phyloP scores from a whole-genome alignment of 441 rosid genomes.

The Omphalea diandra region DNA sequence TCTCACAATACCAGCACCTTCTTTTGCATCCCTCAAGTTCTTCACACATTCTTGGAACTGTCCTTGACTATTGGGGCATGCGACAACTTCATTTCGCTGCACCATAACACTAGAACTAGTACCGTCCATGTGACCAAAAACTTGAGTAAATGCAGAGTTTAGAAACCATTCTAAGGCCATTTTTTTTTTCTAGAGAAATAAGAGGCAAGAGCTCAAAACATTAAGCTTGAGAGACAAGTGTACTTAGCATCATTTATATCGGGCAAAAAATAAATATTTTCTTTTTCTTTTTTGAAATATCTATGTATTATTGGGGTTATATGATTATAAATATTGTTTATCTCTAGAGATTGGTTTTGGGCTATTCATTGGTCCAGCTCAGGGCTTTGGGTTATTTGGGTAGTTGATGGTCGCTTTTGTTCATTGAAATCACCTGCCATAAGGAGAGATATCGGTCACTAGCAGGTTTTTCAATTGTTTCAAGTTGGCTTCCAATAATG shows the following conservation, averaged over 20 bases:
- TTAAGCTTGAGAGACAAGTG: slow-evolving; percentile 7
- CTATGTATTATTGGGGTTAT: slow-evolving; percentile 13
- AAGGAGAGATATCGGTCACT: slow-evolving; percentile 3
- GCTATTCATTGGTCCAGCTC: slow-evolving; percentile 7
- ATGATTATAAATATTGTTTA: slow-evolving; percentile 14
- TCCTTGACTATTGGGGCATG: slow-evolving; percentile 21
- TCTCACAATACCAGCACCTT: slow-evolving; percentile 5
- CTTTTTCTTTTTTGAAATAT: background rate
- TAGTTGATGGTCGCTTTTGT: slow-evolving; percentile 33
- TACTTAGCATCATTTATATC: slow-evolving; percentile 12
- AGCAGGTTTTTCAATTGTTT: slow-evolving; percentile 8
- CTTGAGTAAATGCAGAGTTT: slow-evolving; percentile 29
- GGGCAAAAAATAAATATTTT: background rate
- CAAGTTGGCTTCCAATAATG: slow-evolving; percentile 9
- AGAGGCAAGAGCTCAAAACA: background rate
- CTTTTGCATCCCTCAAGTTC: slow-evolving; percentile 22
- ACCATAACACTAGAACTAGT: background rate
- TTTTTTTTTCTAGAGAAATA: background rate
- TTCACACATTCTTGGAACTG: slow-evolving; percentile 18
- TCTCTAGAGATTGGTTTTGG: background rate
- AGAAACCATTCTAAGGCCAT: slow-evolving; percentile 41
- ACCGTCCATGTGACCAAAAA: slow-evolving; percentile 20
- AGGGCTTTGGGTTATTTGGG: background rate
- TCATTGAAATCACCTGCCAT: slow-evolving; percentile 15
- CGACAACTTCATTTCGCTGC: background rate